Conservation (phyloP, 2,329 filamentous ascomycete genomes). For the Aspergillus jensenii region DNA sequence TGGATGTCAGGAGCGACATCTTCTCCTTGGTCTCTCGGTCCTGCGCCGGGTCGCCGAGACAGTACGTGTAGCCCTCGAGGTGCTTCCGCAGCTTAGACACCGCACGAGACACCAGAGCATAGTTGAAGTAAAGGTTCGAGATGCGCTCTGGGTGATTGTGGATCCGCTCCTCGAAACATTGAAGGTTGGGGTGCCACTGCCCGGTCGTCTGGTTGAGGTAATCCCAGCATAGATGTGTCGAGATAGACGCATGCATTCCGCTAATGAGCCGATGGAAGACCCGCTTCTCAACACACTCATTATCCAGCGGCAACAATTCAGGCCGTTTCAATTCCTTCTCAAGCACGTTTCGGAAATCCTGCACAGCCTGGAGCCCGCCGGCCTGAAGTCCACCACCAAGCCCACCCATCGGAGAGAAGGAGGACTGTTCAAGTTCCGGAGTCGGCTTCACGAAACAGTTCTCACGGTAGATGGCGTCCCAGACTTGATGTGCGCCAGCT, state of each 20-base stretch:
- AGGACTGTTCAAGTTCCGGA: slow-evolving; percentile 27
- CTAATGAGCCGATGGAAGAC: slow-evolving; percentile 95
- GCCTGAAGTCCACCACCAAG: too few relatives aligned
- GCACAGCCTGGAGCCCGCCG: slow-evolving; percentile 53
- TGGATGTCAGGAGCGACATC: slow-evolving; percentile 71
- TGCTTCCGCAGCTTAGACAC: slow-evolving; percentile 86
- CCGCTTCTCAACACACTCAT: slow-evolving; percentile 96
- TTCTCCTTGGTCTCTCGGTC: slow-evolving; percentile 78
- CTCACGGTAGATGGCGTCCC: slow-evolving; percentile 95
- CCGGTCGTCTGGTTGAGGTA: slow-evolving; percentile 95
- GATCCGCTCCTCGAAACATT: slow-evolving; percentile 85
- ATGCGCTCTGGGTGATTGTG: slow-evolving; percentile 85
- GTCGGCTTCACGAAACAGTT: slow-evolving; percentile 76
- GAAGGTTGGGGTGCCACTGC: slow-evolving; percentile 84
- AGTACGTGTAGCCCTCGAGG: slow-evolving; percentile 84
- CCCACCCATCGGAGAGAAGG: slow-evolving; percentile 34
- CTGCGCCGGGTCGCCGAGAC: slow-evolving; percentile 77
- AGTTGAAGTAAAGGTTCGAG: slow-evolving; percentile 99
- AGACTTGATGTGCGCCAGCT: slow-evolving; percentile 81
- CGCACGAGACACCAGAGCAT: slow-evolving; percentile 88
- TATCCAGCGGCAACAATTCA: slow-evolving; percentile 71
- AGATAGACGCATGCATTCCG: slow-evolving; percentile 98
- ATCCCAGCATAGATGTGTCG: slow-evolving; percentile 92
- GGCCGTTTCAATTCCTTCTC: slow-evolving; percentile 45
- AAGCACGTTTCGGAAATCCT: slow-evolving; percentile 62